These are phyloP conservation scores for Gossypium longicalyx DNA, from an alignment of 345 rosid genomes.

Conservation along the genomic window DNA sequence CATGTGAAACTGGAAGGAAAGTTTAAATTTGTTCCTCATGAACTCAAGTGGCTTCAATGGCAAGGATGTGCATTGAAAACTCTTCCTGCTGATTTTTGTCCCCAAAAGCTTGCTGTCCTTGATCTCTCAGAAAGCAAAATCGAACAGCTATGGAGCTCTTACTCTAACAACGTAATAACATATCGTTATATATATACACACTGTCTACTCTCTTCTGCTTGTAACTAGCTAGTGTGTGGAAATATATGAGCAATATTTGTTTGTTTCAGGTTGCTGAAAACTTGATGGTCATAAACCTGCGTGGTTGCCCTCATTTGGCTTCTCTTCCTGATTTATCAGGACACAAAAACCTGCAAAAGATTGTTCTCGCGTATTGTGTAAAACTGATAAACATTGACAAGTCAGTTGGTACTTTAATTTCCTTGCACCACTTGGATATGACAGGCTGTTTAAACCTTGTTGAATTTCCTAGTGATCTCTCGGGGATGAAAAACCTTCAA, in stretches of 20 bases:
- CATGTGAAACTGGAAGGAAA: slow-evolving; percentile 47
- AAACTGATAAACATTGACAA: slow-evolving; percentile 30
- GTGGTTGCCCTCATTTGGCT: slow-evolving; percentile 30
- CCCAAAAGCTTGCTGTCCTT: slow-evolving; percentile 51
- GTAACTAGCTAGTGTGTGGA: neutral
- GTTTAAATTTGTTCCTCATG: slow-evolving; percentile 41
- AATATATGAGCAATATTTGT: neutral
- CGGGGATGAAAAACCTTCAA: slow-evolving; percentile 38
- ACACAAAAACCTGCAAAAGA: slow-evolving; percentile 33
- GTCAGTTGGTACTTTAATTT: slow-evolving; percentile 33
- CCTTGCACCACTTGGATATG: slow-evolving; percentile 37
- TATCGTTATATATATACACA: no score
- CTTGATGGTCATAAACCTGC: slow-evolving; percentile 42
- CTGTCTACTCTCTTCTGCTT: neutral
- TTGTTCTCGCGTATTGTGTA: slow-evolving; percentile 32
- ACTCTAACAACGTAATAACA: slow-evolving; percentile 24
- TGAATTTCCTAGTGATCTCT: slow-evolving; percentile 38
- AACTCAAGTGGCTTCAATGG: slow-evolving; percentile 70
- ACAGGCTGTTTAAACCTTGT: slow-evolving; percentile 31
- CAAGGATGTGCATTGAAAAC: slow-evolving; percentile 45
- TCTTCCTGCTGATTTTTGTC: slow-evolving; percentile 39
- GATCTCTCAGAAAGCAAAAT: slow-evolving; percentile 64
- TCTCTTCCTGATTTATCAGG: slow-evolving; percentile 41
- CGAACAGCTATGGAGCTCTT: slow-evolving; percentile 28
- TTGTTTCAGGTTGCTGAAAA: slow-evolving; percentile 31